Percentiles rank a stretch among this genome's conserved stretches.
Conservation (phyloP, 345 rosid genomes). For the Hibiscus tridactylites region DNA sequence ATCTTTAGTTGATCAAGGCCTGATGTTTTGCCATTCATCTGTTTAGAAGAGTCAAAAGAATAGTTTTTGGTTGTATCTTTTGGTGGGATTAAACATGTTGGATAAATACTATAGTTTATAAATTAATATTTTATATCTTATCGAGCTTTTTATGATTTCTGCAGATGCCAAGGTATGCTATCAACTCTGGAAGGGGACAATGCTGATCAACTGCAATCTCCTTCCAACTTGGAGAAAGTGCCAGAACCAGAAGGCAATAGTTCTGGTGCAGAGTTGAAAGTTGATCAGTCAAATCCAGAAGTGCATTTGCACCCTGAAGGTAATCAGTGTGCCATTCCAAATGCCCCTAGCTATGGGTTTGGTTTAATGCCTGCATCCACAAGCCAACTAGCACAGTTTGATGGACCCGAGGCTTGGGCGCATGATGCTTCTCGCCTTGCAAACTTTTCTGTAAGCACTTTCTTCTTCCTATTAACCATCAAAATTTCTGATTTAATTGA, state of each 20-base stretch:
- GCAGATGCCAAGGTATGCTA: slow-evolving; percentile 35
- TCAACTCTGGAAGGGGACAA: slow-evolving; percentile 30
- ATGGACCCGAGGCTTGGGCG: slow-evolving; percentile 48
- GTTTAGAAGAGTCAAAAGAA: background rate
- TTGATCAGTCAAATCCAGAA: slow-evolving; percentile 33
- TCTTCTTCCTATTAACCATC: background rate
- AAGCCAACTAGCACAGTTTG: slow-evolving; percentile 37
- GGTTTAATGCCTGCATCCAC: slow-evolving; percentile 47
- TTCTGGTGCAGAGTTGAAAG: slow-evolving; percentile 22
- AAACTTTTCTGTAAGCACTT: slow-evolving; percentile 31
- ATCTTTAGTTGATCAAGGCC: background rate
- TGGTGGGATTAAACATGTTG: background rate
- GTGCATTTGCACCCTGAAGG: slow-evolving; percentile 29
- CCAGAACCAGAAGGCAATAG: slow-evolving; percentile 18
- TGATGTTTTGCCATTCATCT: background rate
- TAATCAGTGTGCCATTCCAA: slow-evolving; percentile 42
- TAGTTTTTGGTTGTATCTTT: too few species aligned
- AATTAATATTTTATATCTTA: background rate
- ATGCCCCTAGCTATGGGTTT: slow-evolving; percentile 43
- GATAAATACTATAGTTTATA: background rate
- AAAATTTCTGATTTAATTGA: background rate
- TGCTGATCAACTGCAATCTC: slow-evolving; percentile 31
- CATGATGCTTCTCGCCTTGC: slow-evolving; percentile 26
- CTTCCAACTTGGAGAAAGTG: slow-evolving; percentile 27
- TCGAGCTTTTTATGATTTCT: slow-evolving; percentile 1